Conservation (phyloP, 176 grass and related monocot genomes). For the Phoenix roebelenii region DNA sequence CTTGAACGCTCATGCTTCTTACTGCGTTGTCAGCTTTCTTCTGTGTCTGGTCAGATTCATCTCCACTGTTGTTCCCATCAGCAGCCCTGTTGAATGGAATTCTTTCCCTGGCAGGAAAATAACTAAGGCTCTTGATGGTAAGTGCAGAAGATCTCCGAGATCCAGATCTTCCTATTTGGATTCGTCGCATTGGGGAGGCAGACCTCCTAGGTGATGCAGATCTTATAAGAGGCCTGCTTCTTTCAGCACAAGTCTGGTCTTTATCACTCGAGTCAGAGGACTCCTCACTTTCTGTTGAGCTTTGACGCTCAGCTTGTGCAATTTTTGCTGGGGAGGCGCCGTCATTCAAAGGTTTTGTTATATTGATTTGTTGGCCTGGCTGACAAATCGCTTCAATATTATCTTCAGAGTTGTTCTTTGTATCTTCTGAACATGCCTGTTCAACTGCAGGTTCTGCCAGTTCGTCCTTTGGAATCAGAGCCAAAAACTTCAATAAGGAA, state of each 20-base stretch:
- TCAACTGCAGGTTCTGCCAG: slow-evolving; percentile 16
- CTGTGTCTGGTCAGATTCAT: slow-evolving; percentile 45
- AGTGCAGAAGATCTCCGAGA: slow-evolving; percentile 84
- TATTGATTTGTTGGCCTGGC: slow-evolving; percentile 17
- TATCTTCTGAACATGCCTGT: slow-evolving; percentile 8
- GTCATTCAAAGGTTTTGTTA: slow-evolving; percentile 25
- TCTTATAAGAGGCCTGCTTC: slow-evolving; percentile 73
- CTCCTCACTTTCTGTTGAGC: slow-evolving; percentile 51
- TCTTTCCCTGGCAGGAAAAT: slow-evolving; percentile 78
- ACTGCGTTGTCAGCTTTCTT: slow-evolving; percentile 72
- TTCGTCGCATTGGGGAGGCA: slow-evolving; percentile 91
- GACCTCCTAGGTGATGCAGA: slow-evolving; percentile 91
- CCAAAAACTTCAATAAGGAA: slow-evolving; percentile 52
- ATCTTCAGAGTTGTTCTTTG: slow-evolving; percentile 19
- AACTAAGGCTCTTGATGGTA: slow-evolving; percentile 85
- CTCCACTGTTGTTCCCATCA: slow-evolving; percentile 48
- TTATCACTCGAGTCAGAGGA: slow-evolving; percentile 49
- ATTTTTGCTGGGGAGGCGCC: slow-evolving; percentile 75
- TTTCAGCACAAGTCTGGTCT: slow-evolving; percentile 60
- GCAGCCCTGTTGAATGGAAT: slow-evolving; percentile 51
- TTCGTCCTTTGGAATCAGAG: slow-evolving; percentile 41
- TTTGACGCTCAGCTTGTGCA: slow-evolving; percentile 87
- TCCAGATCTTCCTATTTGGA: slow-evolving; percentile 95
- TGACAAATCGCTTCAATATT: slow-evolving; percentile 16
- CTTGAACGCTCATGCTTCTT: slow-evolving; percentile 93